Percentiles rank a stretch among this genome's conserved stretches.
phyloP scores from a whole-genome alignment of 2,329 filamentous ascomycete species.

The Trichoderma cornu-damae region DNA sequence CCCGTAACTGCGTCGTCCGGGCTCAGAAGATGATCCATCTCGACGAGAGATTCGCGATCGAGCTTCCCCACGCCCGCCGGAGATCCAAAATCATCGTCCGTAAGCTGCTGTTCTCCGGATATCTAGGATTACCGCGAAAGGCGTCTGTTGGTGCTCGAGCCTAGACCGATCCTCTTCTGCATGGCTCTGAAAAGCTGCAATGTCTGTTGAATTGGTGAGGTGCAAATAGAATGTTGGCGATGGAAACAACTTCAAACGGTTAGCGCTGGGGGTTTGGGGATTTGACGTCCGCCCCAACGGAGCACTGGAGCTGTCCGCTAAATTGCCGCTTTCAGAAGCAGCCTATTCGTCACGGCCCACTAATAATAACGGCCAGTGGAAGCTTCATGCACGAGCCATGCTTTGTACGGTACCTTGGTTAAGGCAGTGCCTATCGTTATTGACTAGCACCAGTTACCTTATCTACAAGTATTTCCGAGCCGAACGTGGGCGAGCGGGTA shows the following conservation, averaged over 20 bases:
- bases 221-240: not conserved
- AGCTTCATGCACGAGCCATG: slow-evolving; percentile 14
- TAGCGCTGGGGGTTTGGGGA: slow-evolving; percentile 7
- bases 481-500: slow-evolving; percentile 9
- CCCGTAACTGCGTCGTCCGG: slow-evolving; percentile 22
- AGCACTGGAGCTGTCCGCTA: slow-evolving; percentile 14
- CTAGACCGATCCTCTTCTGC: not conserved
- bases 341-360: not conserved
- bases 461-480: slow-evolving; percentile 16
- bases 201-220: not conserved
- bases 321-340: slow-evolving; percentile 13
- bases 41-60: slow-evolving; percentile 10
- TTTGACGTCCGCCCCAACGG: slow-evolving; percentile 11
- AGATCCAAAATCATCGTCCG: slow-evolving; percentile 16
- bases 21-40: slow-evolving; percentile 22
- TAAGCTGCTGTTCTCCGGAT: not conserved
- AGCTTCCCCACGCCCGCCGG: slow-evolving; percentile 18
- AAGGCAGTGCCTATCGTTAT: no score
- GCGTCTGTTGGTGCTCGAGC: not conserved
- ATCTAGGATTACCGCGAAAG: not conserved
- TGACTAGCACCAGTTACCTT: no score
- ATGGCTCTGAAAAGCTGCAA: slow-evolving; percentile 7
- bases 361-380: slow-evolving; percentile 11
- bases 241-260: not conserved
- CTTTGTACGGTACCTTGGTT: no score